These are phyloP conservation scores for Claviceps purpurea DNA, from an alignment of 2,329 filamentous ascomycete genomes.

Conservation along the genomic window DNA sequence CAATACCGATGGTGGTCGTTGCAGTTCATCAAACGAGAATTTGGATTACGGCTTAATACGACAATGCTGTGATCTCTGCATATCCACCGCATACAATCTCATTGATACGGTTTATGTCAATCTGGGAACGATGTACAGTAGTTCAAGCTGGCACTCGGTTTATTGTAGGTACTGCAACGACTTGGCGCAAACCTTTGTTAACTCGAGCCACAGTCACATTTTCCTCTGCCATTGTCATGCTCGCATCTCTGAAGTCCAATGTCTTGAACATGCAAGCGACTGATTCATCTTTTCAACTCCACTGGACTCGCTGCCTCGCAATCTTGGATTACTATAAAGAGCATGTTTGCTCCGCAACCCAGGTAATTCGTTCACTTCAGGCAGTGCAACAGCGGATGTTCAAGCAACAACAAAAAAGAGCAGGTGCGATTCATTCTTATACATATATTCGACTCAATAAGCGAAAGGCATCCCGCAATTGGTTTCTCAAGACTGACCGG, in stretches of 20 bases:
- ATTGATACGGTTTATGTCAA: constrained; percentile 1
- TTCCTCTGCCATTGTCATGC: not conserved
- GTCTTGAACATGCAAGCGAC: not conserved
- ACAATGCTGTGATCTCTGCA: constrained; percentile 2
- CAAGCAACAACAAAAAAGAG: not conserved
- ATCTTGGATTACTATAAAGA: constrained; percentile 1
- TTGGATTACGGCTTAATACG: constrained; percentile 1
- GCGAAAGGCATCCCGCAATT: too few species aligned
- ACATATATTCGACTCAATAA: too few species aligned
- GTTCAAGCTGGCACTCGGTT: constrained; percentile 3
- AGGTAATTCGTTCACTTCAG: not conserved
- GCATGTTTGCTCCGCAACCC: not conserved
- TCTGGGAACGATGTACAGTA: not conserved
- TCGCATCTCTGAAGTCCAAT: constrained; percentile 1
- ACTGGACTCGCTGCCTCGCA: constrained; percentile 1
- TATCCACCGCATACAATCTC: constrained; percentile 1
- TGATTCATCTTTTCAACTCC: not conserved
- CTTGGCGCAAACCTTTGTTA: not conserved
- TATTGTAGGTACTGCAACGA: not conserved
- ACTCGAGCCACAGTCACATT: not conserved
- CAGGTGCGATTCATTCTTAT: not conserved
- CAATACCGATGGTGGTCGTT: not conserved
- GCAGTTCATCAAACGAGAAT: not conserved
- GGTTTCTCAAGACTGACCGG: not conserved
- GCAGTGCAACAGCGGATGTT: constrained; percentile 2